phyloP scores from a whole-genome alignment of 495 filamentous ascomycete genomes.

The Pseudevernia furfuracea region DNA sequence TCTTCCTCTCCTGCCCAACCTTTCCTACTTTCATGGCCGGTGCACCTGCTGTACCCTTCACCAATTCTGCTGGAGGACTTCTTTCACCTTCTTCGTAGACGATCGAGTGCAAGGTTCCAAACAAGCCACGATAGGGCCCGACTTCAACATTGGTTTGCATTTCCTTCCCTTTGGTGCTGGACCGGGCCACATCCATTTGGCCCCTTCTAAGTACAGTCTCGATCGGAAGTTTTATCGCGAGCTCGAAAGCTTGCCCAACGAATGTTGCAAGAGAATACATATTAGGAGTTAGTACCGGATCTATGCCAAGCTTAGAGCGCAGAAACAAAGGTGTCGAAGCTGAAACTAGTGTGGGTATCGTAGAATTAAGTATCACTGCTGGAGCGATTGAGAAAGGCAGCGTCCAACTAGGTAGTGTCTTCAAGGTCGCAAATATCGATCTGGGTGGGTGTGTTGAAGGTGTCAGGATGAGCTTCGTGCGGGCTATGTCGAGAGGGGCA shows the following conservation, averaged over 20 bases:
- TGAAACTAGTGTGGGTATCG: conserved; percentile 70
- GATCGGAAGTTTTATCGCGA: conserved; percentile 77
- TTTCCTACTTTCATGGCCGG: conserved; percentile 27
- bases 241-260: conserved; percentile 63
- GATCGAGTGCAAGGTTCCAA: conserved; percentile 84
- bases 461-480: conserved; percentile 79
- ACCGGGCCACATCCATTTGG: conserved; percentile 55
- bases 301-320: conserved; percentile 67
- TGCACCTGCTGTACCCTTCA: conserved; percentile 18
- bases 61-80: conserved; percentile 13
- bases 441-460: conserved; percentile 64
- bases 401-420: conserved; percentile 66
- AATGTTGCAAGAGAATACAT: conserved; percentile 73
- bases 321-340: conserved; percentile 75
- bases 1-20: conserved; percentile 35
- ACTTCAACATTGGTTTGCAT: conserved; percentile 67
- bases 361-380: conserved; percentile 78
- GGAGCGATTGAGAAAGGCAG: conserved; percentile 63
- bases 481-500: conserved; percentile 78
- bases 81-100: conserved; percentile 70
- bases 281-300: conserved; percentile 71
- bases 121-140: conserved; percentile 68
- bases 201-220: conserved; percentile 87
- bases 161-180: conserved; percentile 33
- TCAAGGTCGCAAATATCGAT: conserved; percentile 65